These are phyloP conservation scores for Platanthera guangdongensis DNA, from an alignment of 106 monocot genomes.

Conservation along the genomic window DNA sequence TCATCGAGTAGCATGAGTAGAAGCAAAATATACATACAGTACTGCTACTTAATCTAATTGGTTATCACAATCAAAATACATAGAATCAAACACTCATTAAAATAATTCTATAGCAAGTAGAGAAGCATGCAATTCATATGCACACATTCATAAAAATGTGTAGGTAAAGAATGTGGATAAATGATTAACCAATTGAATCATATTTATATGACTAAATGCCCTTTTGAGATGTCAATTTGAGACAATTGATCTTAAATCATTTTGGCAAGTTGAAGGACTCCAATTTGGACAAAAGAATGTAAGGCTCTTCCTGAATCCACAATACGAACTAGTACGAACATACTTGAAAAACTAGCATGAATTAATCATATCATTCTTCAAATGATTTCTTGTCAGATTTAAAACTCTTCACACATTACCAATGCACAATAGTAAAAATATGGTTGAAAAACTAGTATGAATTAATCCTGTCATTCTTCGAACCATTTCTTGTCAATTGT, in stretches of 20 bases:
- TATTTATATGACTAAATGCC: background rate
- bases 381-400: background rate
- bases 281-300: background rate
- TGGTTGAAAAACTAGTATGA: background rate
- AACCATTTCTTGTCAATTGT: background rate
- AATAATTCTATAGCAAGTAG: background rate
- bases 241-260: background rate
- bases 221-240: constrained; percentile 1
- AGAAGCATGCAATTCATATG: background rate
- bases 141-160: background rate
- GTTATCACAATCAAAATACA: background rate
- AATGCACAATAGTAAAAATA: background rate
- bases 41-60: background rate
- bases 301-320: background rate
- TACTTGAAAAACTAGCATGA: background rate
- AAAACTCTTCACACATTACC: no score
- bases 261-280: background rate
- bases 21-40: background rate
- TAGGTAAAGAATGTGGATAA: background rate
- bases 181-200: background rate
- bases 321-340: background rate
- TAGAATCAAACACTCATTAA: background rate
- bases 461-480: background rate
- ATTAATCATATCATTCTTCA: background rate
- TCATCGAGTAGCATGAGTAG: background rate